A percentile compares a stretch with the other conserved stretches of the same genome.
Evolutionary conservation across 129 eudicot genomes (phyloP).

Genomic region (Calendula officinalis): DNA sequence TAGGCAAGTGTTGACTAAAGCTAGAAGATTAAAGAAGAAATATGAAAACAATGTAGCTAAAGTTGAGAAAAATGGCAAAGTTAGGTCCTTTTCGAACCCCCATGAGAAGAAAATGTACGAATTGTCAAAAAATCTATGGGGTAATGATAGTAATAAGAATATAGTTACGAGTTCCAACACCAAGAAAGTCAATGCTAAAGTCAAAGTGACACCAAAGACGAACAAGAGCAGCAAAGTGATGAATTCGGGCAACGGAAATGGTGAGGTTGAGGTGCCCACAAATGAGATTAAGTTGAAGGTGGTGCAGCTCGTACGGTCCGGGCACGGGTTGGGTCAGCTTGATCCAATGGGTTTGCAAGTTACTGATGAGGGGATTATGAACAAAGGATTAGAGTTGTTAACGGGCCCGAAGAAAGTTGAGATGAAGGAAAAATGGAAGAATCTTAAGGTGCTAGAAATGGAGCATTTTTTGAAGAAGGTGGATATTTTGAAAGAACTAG

Average conservation of each 20-base stretch:
- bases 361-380: conserved; percentile 33
- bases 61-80: conserved; percentile 36
- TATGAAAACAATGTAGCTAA: conserved; percentile 34
- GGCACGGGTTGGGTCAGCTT: conserved; percentile 3
- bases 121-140: conserved; percentile 65
- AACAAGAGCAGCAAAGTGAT: conserved; percentile 13
- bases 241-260: conserved; percentile 25
- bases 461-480: conserved; percentile 30
- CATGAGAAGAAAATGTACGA: conserved; percentile 57
- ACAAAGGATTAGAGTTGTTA: conserved; percentile 31
- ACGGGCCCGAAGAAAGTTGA: conserved; percentile 30
- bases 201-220: conserved; percentile 29
- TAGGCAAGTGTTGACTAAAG: conserved; percentile 47
- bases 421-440: conserved; percentile 44
- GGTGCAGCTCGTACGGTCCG: background rate
- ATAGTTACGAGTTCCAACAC: conserved; percentile 2
- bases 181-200: conserved; percentile 25
- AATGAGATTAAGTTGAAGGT: conserved; percentile 15
- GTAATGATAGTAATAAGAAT: conserved; percentile 6
- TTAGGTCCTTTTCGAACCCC: conserved; percentile 39
- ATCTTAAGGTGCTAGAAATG: conserved; percentile 35
- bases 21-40: conserved; percentile 54
- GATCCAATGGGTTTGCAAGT: conserved; percentile 23
- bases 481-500: conserved; percentile 40
- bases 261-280: conserved; percentile 8